Conservation (phyloP, 768 basidiomycete genomes). For the Crucibulum laeve region DNA sequence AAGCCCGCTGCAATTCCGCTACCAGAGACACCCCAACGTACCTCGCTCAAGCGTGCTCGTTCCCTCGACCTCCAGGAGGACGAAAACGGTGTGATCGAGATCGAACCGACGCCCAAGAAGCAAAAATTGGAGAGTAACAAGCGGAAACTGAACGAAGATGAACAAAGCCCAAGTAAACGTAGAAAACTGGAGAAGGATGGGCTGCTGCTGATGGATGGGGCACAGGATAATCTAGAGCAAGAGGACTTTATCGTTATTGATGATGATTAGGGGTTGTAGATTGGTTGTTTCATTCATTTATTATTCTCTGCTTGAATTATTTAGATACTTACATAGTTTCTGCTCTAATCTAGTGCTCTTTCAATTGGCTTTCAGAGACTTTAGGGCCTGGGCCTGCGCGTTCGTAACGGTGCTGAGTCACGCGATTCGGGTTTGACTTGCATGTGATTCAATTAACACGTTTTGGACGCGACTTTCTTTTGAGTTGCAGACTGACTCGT, state of each 20-base stretch:
- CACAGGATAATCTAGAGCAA: slow-evolving; percentile 47
- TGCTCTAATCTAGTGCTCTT: no score
- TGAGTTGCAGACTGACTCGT: no score
- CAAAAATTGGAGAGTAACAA: slow-evolving; percentile 26
- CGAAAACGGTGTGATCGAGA: slow-evolving; percentile 48
- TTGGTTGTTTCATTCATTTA: background rate
- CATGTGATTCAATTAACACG: no score
- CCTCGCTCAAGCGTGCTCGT: slow-evolving; percentile 47
- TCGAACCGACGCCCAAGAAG: slow-evolving; percentile 58
- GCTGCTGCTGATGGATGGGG: slow-evolving; percentile 59
- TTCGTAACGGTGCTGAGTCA: no score
- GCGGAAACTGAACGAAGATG: slow-evolving; percentile 14
- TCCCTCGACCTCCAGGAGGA: slow-evolving; percentile 44
- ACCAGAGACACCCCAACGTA: slow-evolving; percentile 36
- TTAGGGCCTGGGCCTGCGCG: no score
- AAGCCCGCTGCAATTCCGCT: slow-evolving; percentile 35
- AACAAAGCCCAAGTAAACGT: slow-evolving; percentile 58
- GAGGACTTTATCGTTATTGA: slow-evolving; percentile 33
- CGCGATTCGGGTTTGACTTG: no score
- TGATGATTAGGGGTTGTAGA: slow-evolving; percentile 13
- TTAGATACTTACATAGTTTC: no score
- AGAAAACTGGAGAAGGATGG: slow-evolving; percentile 71
- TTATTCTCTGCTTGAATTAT: no score
- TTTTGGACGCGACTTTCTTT: no score
- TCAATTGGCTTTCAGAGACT: no score